Base-by-base conservation (phyloP, 352 stramenopile species). In the Phytopythium cucurbitacearum region DNA sequence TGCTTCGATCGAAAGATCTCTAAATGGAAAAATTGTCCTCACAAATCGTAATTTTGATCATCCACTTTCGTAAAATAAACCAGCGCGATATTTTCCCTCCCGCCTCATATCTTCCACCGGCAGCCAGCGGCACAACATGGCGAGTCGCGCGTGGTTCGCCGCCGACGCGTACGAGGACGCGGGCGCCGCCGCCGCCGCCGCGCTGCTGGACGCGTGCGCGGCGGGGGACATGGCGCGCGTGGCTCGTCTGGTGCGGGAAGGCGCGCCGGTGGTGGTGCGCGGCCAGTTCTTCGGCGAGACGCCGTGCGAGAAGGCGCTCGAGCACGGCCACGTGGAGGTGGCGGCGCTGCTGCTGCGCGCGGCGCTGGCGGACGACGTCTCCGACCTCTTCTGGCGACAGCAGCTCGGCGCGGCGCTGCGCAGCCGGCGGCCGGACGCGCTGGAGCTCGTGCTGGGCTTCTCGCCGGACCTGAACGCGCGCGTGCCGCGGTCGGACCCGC, bases 221-320 rank as follows among this genome's bases (percentile, higher is more conserved):
- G 15, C 52, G 1, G 64, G 64, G 0, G 57, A 72, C 32, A 49
- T 66, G 16, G 8, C 3, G 7, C 49, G 39, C 2, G 61, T 69
- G 32, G 37, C 10, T 0, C 10, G 7, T 8, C 43, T 73, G 38
- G 42, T 73, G n/a, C 11, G 46, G 7, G 50, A 60, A 9, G 61
- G 57, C 9, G 48, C 33, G 7, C 47, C 39, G 35, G 38, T 59
- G 11, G 52, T 67, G 34, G 48, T 47, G 16, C 35, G 38, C 47
- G 57, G 62, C n/a, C 53, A 60, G 40, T 69, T 67, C 57, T 73
- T 73, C 32, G 60, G 65, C 32, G 60, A 69, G 52, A 64, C 65
- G 42, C 60, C 61, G 42, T 73, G 65, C 33, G 65, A 73, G 41
- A 53, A 69, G 51, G 65, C 65, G 39, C 57, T 73, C n/a, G 65